These are phyloP conservation scores for Dentiscutata heterogama DNA, from an alignment of 371 early-diverging fungal species.

Conservation along the genomic window DNA sequence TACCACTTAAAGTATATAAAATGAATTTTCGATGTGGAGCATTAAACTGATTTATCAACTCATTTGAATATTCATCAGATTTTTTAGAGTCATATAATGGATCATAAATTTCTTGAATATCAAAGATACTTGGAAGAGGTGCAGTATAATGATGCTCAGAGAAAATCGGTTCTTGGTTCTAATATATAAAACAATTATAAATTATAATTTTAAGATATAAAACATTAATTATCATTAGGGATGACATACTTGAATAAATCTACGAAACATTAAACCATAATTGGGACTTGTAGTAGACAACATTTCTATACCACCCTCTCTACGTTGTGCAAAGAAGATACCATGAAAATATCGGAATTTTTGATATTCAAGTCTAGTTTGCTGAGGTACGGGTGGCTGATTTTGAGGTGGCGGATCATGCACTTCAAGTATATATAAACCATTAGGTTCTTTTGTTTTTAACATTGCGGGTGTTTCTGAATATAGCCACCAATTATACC, in stretches of 20 bases:
- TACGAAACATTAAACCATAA: slow-evolving; percentile 38
- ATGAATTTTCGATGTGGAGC: slow-evolving; percentile 33
- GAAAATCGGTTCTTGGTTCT: slow-evolving; percentile 17
- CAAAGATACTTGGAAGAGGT: slow-evolving; percentile 4
- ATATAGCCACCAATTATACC: slow-evolving; percentile 12
- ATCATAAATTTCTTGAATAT: slow-evolving; percentile 38
- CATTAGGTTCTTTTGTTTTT: slow-evolving; percentile 37
- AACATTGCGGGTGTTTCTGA: neutral
- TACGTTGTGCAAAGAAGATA: slow-evolving; percentile 34
- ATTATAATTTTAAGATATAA: neutral
- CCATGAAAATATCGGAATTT: slow-evolving; percentile 29
- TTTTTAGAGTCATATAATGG: slow-evolving; percentile 21
- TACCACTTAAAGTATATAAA: slow-evolving; percentile 21
- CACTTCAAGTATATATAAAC: slow-evolving; percentile 20
- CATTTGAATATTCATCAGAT: slow-evolving; percentile 39
- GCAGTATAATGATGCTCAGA: slow-evolving; percentile 12
- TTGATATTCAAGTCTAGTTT: neutral
- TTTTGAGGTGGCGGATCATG: slow-evolving; percentile 30
- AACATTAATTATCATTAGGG: neutral
- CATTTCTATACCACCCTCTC: neutral
- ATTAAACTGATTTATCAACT: slow-evolving; percentile 39
- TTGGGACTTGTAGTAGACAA: slow-evolving; percentile 32
- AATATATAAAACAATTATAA: neutral
- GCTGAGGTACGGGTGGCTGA: neutral
- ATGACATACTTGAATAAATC: slow-evolving; percentile 2